These are phyloP conservation scores for Phymatotrichopsis omnivora DNA, from an alignment of 2,329 filamentous ascomycete genomes.

Conservation along the genomic window DNA sequence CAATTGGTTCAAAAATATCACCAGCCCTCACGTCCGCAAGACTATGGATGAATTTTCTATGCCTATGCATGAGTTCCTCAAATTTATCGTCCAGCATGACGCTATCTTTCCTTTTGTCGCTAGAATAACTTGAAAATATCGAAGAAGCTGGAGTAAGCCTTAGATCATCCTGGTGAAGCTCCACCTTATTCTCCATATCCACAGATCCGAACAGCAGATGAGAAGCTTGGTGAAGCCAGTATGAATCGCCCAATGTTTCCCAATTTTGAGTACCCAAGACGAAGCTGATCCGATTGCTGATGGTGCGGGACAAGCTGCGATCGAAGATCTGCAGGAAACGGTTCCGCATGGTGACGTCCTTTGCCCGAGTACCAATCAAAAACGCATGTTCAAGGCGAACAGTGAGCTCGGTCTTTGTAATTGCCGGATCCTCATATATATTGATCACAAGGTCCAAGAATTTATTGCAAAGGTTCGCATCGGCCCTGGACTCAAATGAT, in stretches of 20 bases:
- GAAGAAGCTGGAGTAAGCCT: slow-evolving; percentile 62
- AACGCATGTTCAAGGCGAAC: slow-evolving; percentile 98
- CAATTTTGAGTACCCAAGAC: slow-evolving; percentile 83
- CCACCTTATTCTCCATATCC: slow-evolving; percentile 68
- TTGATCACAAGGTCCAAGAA: slow-evolving; percentile 94
- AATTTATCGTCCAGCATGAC: slow-evolving; percentile 73
- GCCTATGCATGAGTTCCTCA: slow-evolving; percentile 64
- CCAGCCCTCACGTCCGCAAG: slow-evolving; percentile 76
- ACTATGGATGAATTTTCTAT: slow-evolving; percentile 74
- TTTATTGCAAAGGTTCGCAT: slow-evolving; percentile 76
- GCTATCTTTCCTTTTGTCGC: slow-evolving; percentile 53
- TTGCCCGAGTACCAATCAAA: slow-evolving; percentile 83
- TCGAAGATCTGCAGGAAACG: slow-evolving; percentile 96
- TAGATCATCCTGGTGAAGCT: slow-evolving; percentile 77
- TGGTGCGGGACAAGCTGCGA: slow-evolving; percentile 83
- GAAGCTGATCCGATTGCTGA: slow-evolving; percentile 78
- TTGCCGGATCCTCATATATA: slow-evolving; percentile 96
- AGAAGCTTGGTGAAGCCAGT: slow-evolving; percentile 92
- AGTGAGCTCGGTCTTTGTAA: slow-evolving; percentile 86
- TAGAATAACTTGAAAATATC: slow-evolving; percentile 61
- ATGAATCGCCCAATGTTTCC: slow-evolving; percentile 89
- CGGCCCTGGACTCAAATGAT: slow-evolving; percentile 75
- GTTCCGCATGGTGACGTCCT: slow-evolving; percentile 93
- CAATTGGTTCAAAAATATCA: slow-evolving; percentile 81
- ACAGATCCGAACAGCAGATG: slow-evolving; percentile 86